A percentile compares a stretch with the other conserved stretches of the same genome.
Conservation (phyloP, 108 stramenopile species). For the Mediolabrus comicus region DNA sequence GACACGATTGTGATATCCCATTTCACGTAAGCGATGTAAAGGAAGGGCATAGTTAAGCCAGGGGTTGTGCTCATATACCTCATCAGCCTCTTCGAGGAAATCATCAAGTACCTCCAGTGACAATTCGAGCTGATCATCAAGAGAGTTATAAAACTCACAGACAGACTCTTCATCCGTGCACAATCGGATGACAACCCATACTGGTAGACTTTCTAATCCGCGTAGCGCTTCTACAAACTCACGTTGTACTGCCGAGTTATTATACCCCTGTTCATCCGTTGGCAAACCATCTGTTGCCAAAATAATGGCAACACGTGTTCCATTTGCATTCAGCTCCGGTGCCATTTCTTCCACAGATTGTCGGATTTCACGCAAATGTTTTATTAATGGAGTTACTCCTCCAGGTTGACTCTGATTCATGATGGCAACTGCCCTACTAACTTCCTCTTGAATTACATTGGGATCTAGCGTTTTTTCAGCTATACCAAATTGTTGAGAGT, state of each 20-base stretch:
- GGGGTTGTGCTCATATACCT: conserved; percentile 77
- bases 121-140: conserved; percentile 74
- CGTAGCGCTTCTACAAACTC: conserved; percentile 48
- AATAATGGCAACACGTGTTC: conserved; percentile 77
- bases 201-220: conserved; percentile 65
- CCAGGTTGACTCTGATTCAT: conserved; percentile 58
- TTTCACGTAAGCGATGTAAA: conserved; percentile 80
- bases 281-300: conserved; percentile 72
- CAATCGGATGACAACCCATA: conserved; percentile 73
- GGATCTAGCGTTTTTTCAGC: conserved; percentile 31
- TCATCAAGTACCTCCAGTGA: conserved; percentile 82
- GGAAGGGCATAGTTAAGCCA: conserved; percentile 91
- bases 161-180: conserved; percentile 79
- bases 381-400: conserved; percentile 77
- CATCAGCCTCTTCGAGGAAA: conserved; percentile 71
- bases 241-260: conserved; percentile 14
- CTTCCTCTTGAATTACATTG: conserved; percentile 42
- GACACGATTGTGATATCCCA: conserved; percentile 77
- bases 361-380: conserved; percentile 72
- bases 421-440: conserved; percentile 46
- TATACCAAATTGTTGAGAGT: conserved; percentile 51
- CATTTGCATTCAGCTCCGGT: conserved; percentile 48
- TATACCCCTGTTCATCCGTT: conserved; percentile 38
- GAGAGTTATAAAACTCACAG: conserved; percentile 65
- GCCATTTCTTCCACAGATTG: conserved; percentile 53